phyloP scores from a whole-genome alignment of 2,329 filamentous ascomycete genomes.

The Fusarium sp. region DNA sequence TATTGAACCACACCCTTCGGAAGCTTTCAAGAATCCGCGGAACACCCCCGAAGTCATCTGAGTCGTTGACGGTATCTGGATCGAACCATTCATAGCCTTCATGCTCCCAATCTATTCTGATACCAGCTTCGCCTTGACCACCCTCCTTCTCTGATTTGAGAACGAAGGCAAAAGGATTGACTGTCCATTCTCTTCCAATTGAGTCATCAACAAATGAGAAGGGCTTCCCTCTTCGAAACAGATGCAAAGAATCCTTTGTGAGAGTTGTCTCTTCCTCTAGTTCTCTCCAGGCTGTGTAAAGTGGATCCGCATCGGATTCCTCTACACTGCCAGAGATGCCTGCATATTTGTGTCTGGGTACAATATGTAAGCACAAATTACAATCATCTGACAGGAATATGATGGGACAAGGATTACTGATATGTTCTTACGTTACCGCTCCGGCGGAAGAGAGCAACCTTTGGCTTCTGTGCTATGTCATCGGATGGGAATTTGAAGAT shows the following conservation, averaged over 20 bases:
- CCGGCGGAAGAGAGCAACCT: slow-evolving; percentile 71
- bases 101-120: slow-evolving; percentile 72
- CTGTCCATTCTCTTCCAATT: slow-evolving; percentile 68
- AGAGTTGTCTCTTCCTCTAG: slow-evolving; percentile 71
- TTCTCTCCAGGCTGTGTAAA: slow-evolving; percentile 70
- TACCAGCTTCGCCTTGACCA: slow-evolving; percentile 55
- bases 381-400: background rate
- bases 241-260: slow-evolving; percentile 56
- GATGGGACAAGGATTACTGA: slow-evolving; percentile 54
- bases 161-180: slow-evolving; percentile 71
- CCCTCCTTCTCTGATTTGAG: slow-evolving; percentile 52
- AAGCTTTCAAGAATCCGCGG: slow-evolving; percentile 68
- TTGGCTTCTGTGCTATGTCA: slow-evolving; percentile 51
- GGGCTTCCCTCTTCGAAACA: slow-evolving; percentile 67
- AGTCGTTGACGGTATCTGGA: slow-evolving; percentile 60
- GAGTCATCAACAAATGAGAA: slow-evolving; percentile 66
- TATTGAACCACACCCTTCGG: slow-evolving; percentile 68
- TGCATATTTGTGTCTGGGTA: slow-evolving; percentile 63
- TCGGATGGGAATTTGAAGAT: slow-evolving; percentile 59
- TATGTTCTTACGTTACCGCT: slow-evolving; percentile 70
- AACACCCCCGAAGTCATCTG: slow-evolving; percentile 62
- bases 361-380: slow-evolving; percentile 2
- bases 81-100: slow-evolving; percentile 67
- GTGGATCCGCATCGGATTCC: slow-evolving; percentile 60
- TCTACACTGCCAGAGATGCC: slow-evolving; percentile 73